Evolutionary conservation across 2,329 filamentous ascomycete species (phyloP), one percentile per base, ranked within the genome.

Genomic region (Tolypocladium inflatum): DNA sequence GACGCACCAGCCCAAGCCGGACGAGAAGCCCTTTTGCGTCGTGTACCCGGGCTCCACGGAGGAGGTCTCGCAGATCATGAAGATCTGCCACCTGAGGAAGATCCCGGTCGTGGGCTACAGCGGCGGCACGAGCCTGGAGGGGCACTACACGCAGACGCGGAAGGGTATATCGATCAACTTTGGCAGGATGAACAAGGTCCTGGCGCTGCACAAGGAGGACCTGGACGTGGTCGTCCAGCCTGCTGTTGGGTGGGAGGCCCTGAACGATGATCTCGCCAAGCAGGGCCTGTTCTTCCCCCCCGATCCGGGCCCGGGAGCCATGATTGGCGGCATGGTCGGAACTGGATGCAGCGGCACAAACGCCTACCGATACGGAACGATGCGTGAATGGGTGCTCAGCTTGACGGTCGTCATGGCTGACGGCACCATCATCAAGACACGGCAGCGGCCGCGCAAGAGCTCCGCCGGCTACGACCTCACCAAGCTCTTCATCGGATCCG

Each of bases 391-490:
- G 91, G 92, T 96, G 15, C 76, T 96, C 26, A 88, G 84, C 57
- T 74, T 96, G 63, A 96, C 91, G 0, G 90, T 96, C 4, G 91
- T 96, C 13, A 80, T 96, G 66, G 91, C 91, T 21, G 92, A 96
- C 71, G 91, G 91, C 55, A 96, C 91, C 1, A 74, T 96, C 55
- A 87, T 97, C 74, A 93, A 92, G 78, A 97, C 92, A 13, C 82
- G 89, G 62, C 91, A 95, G 73, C 83, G 91, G 54, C 91, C 91
- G 13, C 83, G 91, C 64, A 97, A 96, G 78, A 92, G 88, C 67
- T 91, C 88, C 57, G 92, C 92, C 38, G 92, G 92, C 33, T 97
- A 97, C 74, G 91, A 97, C 71, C 81, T 97, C 55, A 96, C 91
- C 2, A 87, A 88, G 67, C 82, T 95, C 60, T 94, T 96, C 73